Percentiles rank a stretch among this genome's conserved stretches.
These are phyloP conservation scores for Lentinula aciculospora DNA, from an alignment of 768 basidiomycete species.

Conservation along the genomic window DNA sequence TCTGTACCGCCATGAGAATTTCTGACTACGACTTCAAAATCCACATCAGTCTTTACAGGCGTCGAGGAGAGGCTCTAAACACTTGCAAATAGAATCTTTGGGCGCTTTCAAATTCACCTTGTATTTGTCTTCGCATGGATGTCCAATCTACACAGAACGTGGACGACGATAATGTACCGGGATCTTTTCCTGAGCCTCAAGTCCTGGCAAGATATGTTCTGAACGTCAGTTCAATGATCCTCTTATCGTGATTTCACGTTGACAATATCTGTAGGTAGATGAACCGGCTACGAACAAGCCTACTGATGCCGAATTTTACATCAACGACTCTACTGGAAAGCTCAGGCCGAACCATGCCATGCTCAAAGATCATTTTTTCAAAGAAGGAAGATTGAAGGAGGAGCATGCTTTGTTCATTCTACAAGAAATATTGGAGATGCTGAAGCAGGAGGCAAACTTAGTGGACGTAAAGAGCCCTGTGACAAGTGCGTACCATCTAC, in stretches of 20 bases:
- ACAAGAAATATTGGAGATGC: slow-evolving; percentile 55
- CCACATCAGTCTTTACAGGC: not conserved
- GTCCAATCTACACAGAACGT: not conserved
- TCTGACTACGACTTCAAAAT: not conserved
- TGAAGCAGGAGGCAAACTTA: slow-evolving; percentile 78
- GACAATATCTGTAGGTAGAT: slow-evolving; percentile 45
- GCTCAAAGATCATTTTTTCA: slow-evolving; percentile 85
- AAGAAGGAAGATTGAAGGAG: slow-evolving; percentile 80
- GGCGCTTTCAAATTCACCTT: not conserved
- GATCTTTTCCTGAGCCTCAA: slow-evolving; percentile 1
- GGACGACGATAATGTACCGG: slow-evolving; percentile 1
- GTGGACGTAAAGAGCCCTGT: slow-evolving; percentile 85
- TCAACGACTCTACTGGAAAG: slow-evolving; percentile 42
- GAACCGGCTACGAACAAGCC: slow-evolving; percentile 60
- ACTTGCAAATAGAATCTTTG: not conserved
- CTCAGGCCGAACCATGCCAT: slow-evolving; percentile 70
- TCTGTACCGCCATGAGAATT: not conserved
- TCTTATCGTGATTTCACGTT: not conserved
- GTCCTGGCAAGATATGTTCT: not conserved
- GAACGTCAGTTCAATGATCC: not conserved
- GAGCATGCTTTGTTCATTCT: slow-evolving; percentile 83
- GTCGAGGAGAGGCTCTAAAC: not conserved
- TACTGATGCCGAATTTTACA: slow-evolving; percentile 70
- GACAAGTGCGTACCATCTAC: slow-evolving; percentile 56
- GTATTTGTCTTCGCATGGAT: slow-evolving; percentile 5